Percentiles rank a stretch among this genome's conserved stretches.
These are phyloP conservation scores for Huntiella bhutanensis DNA, from an alignment of 2,329 filamentous ascomycete genomes.

Conservation along the genomic window DNA sequence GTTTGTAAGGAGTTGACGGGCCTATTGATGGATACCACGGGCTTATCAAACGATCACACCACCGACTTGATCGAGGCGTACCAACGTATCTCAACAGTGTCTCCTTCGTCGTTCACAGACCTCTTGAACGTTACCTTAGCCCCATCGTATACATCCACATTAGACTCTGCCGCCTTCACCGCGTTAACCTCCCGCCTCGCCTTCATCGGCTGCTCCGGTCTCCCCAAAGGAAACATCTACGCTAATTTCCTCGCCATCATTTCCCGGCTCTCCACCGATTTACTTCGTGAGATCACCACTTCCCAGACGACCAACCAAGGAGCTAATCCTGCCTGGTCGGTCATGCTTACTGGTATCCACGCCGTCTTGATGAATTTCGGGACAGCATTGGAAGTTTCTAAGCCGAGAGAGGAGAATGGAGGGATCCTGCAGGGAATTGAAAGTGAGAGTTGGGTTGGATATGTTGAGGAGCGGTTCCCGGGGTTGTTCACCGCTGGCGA, in stretches of 20 bases:
- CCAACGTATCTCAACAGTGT: conserved; percentile 21
- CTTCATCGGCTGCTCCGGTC: conserved; percentile 29
- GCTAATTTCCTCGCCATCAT: conserved; percentile 24
- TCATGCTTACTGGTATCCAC: conserved; percentile 16
- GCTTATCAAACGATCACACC: conserved; percentile 20
- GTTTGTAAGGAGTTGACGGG: conserved; percentile 18
- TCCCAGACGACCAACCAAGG: conserved; percentile 1
- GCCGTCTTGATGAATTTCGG: conserved; percentile 20
- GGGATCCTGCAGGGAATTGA: conserved; percentile 12
- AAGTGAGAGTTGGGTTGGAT: conserved; percentile 15
- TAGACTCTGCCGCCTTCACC: conserved; percentile 17
- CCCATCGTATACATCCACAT: neutral
- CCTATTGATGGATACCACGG: conserved; percentile 16
- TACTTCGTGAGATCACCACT: conserved; percentile 3
- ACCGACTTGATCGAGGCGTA: conserved; percentile 25
- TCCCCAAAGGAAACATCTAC: conserved; percentile 18
- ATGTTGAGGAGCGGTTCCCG: conserved; percentile 17
- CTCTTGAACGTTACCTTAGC: conserved; percentile 12
- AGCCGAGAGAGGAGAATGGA: conserved; percentile 8
- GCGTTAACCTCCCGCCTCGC: conserved; percentile 26
- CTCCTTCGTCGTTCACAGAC: conserved; percentile 19
- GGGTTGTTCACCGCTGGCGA: conserved; percentile 14
- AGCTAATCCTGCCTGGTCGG: conserved; percentile 8
- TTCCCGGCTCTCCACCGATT: conserved; percentile 2
- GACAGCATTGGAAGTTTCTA: conserved; percentile 21